phyloP scores from a whole-genome alignment of 768 basidiomycete species.

The Sporobolomyces roseus region DNA sequence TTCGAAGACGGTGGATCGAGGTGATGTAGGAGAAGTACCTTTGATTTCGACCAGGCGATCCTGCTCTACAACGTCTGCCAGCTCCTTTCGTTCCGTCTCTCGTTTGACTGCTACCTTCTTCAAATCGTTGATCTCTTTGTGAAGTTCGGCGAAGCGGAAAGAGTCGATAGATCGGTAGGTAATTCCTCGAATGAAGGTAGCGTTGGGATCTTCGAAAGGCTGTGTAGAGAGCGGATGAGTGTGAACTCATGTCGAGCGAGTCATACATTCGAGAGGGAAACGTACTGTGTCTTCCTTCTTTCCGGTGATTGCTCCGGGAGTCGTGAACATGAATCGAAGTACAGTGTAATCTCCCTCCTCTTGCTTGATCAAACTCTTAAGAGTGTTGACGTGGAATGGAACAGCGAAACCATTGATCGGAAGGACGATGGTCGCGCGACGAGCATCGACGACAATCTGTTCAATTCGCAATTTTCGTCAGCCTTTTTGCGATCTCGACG shows the following conservation, averaged over 20 bases:
- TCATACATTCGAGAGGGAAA: constrained; percentile 39
- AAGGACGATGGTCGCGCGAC: constrained; percentile 79
- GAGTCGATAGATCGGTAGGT: constrained; percentile 87
- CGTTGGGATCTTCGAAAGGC: constrained; percentile 95
- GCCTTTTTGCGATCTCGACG: too few relatives aligned
- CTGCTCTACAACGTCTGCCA: constrained; percentile 97
- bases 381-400: constrained; percentile 96
- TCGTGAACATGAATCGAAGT: constrained; percentile 95
- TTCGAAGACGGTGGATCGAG: neutral
- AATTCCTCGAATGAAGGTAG: constrained; percentile 91
- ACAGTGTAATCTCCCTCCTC: constrained; percentile 94
- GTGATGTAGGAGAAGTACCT: constrained; percentile 51
- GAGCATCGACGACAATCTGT: constrained; percentile 86
- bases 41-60: constrained; percentile 82
- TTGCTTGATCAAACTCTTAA: constrained; percentile 95
- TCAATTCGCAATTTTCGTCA: too few relatives aligned
- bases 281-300: constrained; percentile 96
- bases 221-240: constrained; percentile 46
- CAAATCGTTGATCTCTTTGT: constrained; percentile 86
- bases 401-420: constrained; percentile 94
- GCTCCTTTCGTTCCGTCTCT: constrained; percentile 94
- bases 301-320: constrained; percentile 91
- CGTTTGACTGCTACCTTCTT: constrained; percentile 97
- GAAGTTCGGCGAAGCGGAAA: constrained; percentile 80
- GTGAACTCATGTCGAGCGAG: too few relatives aligned